Conservation (phyloP, 768 basidiomycete genomes). For the Scleroderma bovista region DNA sequence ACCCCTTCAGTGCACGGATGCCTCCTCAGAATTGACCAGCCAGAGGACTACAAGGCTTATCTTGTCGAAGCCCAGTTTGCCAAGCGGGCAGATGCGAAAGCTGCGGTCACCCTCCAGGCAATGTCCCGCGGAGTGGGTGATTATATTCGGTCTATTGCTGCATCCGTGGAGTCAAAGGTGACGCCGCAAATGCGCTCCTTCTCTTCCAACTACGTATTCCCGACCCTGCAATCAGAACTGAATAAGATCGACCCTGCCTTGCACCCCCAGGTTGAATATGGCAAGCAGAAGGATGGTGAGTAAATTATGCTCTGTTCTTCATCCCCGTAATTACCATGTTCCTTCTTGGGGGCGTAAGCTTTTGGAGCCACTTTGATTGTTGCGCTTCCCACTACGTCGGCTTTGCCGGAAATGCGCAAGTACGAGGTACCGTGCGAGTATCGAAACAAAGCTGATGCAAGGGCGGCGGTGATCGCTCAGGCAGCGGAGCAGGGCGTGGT, state of each 20-base stretch:
- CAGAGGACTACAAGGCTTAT: conserved; percentile 48
- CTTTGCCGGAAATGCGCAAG: conserved; percentile 31
- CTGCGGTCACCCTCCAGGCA: conserved; percentile 59
- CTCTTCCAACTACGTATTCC: conserved; percentile 41
- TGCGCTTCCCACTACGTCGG: conserved; percentile 30
- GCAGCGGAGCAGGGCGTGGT: conserved; percentile 54
- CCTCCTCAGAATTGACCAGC: conserved; percentile 52
- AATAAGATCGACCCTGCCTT: conserved; percentile 35
- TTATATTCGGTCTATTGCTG: conserved; percentile 45
- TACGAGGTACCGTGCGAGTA: conserved; percentile 49
- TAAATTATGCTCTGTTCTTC: not conserved
- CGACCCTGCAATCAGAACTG: conserved; percentile 42
- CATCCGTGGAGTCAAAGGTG: conserved; percentile 41
- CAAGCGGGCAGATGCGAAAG: conserved; percentile 62
- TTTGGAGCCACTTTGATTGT: conserved; percentile 49
- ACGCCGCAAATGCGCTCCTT: conserved; percentile 40
- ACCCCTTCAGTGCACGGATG: conserved; percentile 50
- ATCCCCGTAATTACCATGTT: not conserved
- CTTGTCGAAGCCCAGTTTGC: conserved; percentile 59
- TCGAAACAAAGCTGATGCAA: conserved; percentile 56
- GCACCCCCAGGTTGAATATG: conserved; percentile 36
- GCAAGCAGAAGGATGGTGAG: conserved; percentile 49
- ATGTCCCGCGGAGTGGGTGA: conserved; percentile 57
- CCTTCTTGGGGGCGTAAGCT: conserved; percentile 31
- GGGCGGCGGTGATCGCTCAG: conserved; percentile 44